These are phyloP conservation scores for Pseudogymnoascus sp. DNA, from an alignment of 2,329 filamentous ascomycete species.

Conservation along the genomic window DNA sequence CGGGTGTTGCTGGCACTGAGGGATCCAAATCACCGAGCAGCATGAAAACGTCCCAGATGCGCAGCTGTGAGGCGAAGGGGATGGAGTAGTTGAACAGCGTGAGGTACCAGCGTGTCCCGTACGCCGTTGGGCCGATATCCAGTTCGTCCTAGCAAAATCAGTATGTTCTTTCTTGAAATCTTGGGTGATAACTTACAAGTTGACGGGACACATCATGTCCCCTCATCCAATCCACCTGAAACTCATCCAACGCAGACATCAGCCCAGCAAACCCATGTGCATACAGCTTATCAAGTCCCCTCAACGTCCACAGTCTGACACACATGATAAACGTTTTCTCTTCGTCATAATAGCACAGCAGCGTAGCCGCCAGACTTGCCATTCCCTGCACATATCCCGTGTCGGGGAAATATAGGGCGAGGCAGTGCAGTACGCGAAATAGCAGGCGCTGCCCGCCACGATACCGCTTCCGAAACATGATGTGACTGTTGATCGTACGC, in stretches of 20 bases:
- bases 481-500: constrained; percentile 86
- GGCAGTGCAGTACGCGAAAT: constrained; percentile 84
- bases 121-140: constrained; percentile 78
- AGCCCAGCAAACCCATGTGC: constrained; percentile 75
- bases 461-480: constrained; percentile 93
- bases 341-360: constrained; percentile 95
- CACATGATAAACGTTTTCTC: constrained; percentile 93
- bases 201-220: constrained; percentile 71
- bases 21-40: constrained; percentile 71
- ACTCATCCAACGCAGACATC: constrained; percentile 77
- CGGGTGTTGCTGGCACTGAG: constrained; percentile 20
- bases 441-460: constrained; percentile 84
- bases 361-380: constrained; percentile 84
- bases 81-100: constrained; percentile 97
- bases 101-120: constrained; percentile 93
- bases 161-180: not conserved
- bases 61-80: constrained; percentile 85
- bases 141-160: constrained; percentile 54
- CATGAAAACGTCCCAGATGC: constrained; percentile 98
- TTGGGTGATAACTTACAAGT: constrained; percentile 51
- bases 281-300: constrained; percentile 80
- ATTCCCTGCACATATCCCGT: constrained; percentile 97
- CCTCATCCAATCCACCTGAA: constrained; percentile 75
- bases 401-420: constrained; percentile 83
- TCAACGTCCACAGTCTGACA: constrained; percentile 84